Evolutionary conservation across 257 asterid genomes (phyloP).

Genomic region (Sherardia arvensis): DNA sequence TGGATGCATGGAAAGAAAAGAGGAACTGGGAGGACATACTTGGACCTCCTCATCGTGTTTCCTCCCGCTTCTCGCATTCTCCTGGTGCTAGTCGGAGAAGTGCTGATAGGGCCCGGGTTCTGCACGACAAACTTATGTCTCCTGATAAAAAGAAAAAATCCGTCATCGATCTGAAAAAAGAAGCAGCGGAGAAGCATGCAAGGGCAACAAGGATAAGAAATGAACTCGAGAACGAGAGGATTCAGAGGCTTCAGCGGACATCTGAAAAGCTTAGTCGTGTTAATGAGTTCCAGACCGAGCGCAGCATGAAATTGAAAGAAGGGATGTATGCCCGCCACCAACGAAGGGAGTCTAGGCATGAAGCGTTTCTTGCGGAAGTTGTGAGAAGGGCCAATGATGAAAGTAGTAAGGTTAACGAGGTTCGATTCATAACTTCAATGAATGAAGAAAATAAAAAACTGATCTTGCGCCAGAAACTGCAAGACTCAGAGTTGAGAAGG

Average conservation of each 20-base stretch:
- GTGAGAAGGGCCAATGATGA: constrained; percentile 98
- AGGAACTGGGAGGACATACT: constrained; percentile 98
- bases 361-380: constrained; percentile 88
- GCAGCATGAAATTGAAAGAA: constrained; percentile 82
- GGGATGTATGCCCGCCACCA: constrained; percentile 88
- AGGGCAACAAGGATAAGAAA: constrained; percentile 91
- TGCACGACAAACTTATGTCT: constrained; percentile 97
- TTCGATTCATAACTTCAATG: constrained; percentile 88
- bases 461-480: constrained; percentile 78
- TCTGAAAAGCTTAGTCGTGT: constrained; percentile 92
- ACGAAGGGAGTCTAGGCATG: constrained; percentile 88
- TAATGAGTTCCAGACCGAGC: constrained; percentile 87
- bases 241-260: constrained; percentile 89
- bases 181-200: constrained; percentile 97
- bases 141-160: constrained; percentile 95
- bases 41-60: constrained; percentile 65
- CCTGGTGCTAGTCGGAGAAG: constrained; percentile 85
- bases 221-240: constrained; percentile 92
- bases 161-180: constrained; percentile 73
- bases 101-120: constrained; percentile 69
- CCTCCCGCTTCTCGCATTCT: constrained; percentile 87
- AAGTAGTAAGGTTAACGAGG: constrained; percentile 97
- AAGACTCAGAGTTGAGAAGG: constrained; percentile 88
- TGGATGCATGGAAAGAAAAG: constrained; percentile 99
- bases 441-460: constrained; percentile 95